Evolutionary conservation across 208 protist genomes (phyloP).

Genomic region (Kentomonas sorsogonicus): DNA sequence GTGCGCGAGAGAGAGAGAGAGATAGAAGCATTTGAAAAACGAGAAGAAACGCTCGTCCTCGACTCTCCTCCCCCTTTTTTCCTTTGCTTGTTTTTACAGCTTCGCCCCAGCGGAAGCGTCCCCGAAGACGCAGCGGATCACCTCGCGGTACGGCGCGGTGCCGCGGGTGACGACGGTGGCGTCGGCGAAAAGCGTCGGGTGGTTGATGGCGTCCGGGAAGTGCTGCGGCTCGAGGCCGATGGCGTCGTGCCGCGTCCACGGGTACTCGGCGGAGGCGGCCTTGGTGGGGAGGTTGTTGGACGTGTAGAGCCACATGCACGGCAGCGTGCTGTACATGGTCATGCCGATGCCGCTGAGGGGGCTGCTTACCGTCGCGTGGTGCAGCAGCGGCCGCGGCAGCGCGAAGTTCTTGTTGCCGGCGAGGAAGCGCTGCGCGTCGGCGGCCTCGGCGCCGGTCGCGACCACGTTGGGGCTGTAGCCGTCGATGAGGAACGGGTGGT

Average conservation of each 20-base stretch:
- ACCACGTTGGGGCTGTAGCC: not conserved
- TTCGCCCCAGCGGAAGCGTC: not conserved
- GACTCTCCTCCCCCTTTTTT: conserved; percentile 1
- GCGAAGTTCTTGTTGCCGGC: conserved; percentile 20
- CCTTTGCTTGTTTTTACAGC: conserved; percentile 1
- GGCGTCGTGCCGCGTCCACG: conserved; percentile 33
- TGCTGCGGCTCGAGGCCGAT: conserved; percentile 48
- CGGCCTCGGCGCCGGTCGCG: not conserved
- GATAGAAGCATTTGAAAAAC: conserved; percentile 19
- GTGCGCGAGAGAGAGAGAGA: conserved; percentile 67
- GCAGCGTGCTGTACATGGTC: conserved; percentile 57
- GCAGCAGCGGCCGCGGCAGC: too few relatives aligned
- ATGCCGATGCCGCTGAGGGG: conserved; percentile 45
- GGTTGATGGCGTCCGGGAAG: conserved; percentile 38
- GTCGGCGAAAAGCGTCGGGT: conserved; percentile 19
- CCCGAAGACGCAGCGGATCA: too few relatives aligned
- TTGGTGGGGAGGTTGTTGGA: conserved; percentile 46
- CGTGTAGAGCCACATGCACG: conserved; percentile 63
- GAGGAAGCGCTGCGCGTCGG: not conserved
- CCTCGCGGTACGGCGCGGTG: conserved; percentile 33
- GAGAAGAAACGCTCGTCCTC: not conserved
- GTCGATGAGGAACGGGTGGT: not conserved
- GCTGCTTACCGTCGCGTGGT: conserved; percentile 44
- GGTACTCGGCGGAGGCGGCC: conserved; percentile 38
- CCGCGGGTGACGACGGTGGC: conserved; percentile 30